Percentiles rank a stretch among this genome's conserved stretches.
These are phyloP conservation scores for Hyphodiscus hymeniophilus DNA, from an alignment of 495 filamentous ascomycete species.

Conservation along the genomic window DNA sequence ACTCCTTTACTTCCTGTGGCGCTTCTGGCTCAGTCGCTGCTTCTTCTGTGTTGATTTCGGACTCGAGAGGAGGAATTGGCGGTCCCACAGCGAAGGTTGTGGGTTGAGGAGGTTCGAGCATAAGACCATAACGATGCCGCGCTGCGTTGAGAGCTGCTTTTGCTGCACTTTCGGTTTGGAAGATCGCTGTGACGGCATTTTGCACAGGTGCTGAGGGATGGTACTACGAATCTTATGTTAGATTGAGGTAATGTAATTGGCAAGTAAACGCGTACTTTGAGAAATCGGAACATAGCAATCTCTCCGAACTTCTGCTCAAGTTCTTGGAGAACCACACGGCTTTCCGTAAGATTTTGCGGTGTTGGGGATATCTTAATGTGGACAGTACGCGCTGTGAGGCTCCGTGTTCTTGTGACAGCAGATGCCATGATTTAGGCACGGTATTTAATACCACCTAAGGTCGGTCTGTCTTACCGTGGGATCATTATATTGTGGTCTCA, in stretches of 20 bases:
- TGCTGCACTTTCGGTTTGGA: slow-evolving; percentile 15
- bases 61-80: slow-evolving; percentile 7
- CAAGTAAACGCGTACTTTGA: slow-evolving; percentile 44
- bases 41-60: slow-evolving; percentile 8
- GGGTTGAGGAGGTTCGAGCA: slow-evolving; percentile 24
- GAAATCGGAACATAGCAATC: slow-evolving; percentile 65
- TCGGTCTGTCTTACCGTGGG: too few relatives aligned
- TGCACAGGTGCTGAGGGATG: slow-evolving; percentile 21
- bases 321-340: slow-evolving; percentile 58
- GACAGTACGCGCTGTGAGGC: slow-evolving; percentile 32
- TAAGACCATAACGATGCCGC: slow-evolving; percentile 31
- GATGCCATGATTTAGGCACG: too few relatives aligned
- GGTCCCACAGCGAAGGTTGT: slow-evolving; percentile 15
- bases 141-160: slow-evolving; percentile 5
- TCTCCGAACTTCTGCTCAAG: slow-evolving; percentile 64
- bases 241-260: neutral
- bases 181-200: slow-evolving; percentile 30
- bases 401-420: too few relatives aligned
- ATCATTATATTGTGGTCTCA: too few relatives aligned
- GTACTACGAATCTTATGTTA: slow-evolving; percentile 10
- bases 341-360: slow-evolving; percentile 56
- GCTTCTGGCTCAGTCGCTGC: slow-evolving; percentile 21
- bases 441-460: too few relatives aligned
- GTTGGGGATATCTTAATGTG: slow-evolving; percentile 58
- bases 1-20: neutral